A percentile compares a stretch with the other conserved stretches of the same genome.
Evolutionary conservation across 306 rosid genomes (phyloP).

Genomic region (Vigna nakashimae): DNA sequence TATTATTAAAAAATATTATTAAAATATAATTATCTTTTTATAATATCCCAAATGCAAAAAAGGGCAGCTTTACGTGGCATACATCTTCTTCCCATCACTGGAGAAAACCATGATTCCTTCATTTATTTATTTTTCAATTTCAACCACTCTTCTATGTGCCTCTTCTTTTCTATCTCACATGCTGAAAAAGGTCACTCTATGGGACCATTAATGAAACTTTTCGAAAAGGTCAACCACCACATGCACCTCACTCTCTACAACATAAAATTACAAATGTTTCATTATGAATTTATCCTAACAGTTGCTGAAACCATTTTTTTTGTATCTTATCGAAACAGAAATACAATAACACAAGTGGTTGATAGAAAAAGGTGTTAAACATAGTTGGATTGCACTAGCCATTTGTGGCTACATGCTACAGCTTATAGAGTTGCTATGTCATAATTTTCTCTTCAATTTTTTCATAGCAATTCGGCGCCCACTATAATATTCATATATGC

Average conservation of each 20-base stretch:
- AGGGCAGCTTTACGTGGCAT: background rate
- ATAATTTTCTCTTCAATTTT: background rate
- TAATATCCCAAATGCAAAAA: no score
- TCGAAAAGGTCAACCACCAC: conserved; percentile 40
- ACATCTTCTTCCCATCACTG: background rate
- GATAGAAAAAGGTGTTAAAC: background rate
- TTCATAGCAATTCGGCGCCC: background rate
- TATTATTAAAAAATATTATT: no score
- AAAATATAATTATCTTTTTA: no score
- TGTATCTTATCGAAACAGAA: background rate
- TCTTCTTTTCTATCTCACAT: background rate
- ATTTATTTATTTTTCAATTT: background rate
- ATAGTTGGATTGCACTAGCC: conserved; percentile 15
- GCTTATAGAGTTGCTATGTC: background rate
- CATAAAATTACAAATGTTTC: background rate
- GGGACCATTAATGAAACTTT: background rate
- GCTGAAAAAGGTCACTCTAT: conserved; percentile 20
- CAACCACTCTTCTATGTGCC: conserved; percentile 6
- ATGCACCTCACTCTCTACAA: conserved; percentile 29
- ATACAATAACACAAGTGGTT: background rate
- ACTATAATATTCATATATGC: background rate
- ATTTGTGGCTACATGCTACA: background rate
- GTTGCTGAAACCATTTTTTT: background rate
- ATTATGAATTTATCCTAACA: conserved; percentile 7
- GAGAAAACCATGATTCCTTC: background rate